Conservation (phyloP, 345 rosid species). For the Physaria fendleri region DNA sequence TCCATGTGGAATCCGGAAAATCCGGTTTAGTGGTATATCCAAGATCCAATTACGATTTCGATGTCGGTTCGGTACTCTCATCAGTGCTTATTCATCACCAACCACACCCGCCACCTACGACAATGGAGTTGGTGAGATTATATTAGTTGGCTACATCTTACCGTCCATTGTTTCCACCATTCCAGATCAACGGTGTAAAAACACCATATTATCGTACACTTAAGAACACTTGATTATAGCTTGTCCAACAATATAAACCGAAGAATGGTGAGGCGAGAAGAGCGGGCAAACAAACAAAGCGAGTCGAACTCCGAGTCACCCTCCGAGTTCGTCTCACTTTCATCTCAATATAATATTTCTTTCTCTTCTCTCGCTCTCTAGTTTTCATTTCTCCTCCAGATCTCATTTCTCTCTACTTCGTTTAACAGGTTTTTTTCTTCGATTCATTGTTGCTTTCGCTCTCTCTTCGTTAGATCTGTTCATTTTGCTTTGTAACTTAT, state of each 20-base stretch:
- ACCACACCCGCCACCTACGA: slow-evolving; percentile 26
- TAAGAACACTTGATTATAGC: slow-evolving; percentile 3
- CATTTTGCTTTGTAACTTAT: neutral
- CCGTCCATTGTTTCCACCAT: neutral
- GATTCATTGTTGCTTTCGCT: slow-evolving; percentile 2
- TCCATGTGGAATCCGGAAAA: slow-evolving; percentile 1
- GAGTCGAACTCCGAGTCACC: too few relatives aligned
- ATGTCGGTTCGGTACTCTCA: slow-evolving; percentile 5
- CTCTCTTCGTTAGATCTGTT: slow-evolving; percentile 10
- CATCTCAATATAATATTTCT: too few relatives aligned
- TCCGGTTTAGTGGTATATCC: neutral
- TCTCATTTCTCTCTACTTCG: slow-evolving; percentile 8
- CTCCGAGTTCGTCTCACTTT: too few relatives aligned
- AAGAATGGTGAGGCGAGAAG: slow-evolving; percentile 11
- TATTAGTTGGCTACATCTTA: neutral
- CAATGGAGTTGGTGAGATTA: slow-evolving; percentile 21
- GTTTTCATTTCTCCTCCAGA: slow-evolving; percentile 10
- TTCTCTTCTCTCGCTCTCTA: too few relatives aligned
- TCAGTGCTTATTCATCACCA: too few relatives aligned
- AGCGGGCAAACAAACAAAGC: too few relatives aligned
- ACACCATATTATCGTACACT: neutral
- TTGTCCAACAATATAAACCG: slow-evolving; percentile 24
- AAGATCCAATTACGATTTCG: neutral
- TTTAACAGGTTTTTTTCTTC: slow-evolving; percentile 21
- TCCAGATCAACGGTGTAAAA: neutral